Evolutionary conservation across 306 rosid genomes (phyloP), one percentile per base, ranked within the genome.

Genomic region (Gillenia trifoliata): DNA sequence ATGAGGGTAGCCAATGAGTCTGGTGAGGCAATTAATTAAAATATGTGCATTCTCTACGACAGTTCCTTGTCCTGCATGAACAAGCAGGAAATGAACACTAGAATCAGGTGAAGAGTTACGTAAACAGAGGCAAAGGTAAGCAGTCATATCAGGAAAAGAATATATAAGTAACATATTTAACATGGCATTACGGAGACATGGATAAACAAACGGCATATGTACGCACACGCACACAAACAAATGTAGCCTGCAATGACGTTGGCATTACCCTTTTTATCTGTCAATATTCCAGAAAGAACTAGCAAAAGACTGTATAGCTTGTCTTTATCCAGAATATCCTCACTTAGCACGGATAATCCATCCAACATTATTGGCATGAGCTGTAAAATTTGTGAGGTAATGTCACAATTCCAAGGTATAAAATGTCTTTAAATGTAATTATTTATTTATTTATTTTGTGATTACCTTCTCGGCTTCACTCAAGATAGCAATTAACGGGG

Each of bases 231-330:
- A n/a, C 25, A 54, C 22, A 30, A 70, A 70, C 22, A 47, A 49
- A 49, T 30, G 26, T 47, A 28, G 11, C 45, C 73, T 69, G 26
- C 28, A 69, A 5, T 34, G 11, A 38, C 26, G 79, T 78, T 16
- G 70, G 62, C 70, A 83, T 83, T 88, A 91, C 97, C 98, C 29
- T 75, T 86, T 83, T 77, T 90, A 72, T 90, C 92, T 0, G 89
- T 94, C 83, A 94, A 75, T 74, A 94, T 85, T 84, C 95, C 97
- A 74, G 98, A 91, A 70, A 94, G 83, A 71, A 94, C 90, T 74
- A 94, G 90, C 83, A 94, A 84, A 68, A 94, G 91, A 73, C 84
- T 79, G 78, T 90, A 90, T 76, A 94, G 81, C 61, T 82, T 70
- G 74, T 94, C 88, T 84, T 83, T 87, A 78, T 94, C 93, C 79